Evolutionary conservation across 139 green algal genomes (phyloP), one percentile per base, ranked within the genome.

Genomic region (Picochlorum sp.): DNA sequence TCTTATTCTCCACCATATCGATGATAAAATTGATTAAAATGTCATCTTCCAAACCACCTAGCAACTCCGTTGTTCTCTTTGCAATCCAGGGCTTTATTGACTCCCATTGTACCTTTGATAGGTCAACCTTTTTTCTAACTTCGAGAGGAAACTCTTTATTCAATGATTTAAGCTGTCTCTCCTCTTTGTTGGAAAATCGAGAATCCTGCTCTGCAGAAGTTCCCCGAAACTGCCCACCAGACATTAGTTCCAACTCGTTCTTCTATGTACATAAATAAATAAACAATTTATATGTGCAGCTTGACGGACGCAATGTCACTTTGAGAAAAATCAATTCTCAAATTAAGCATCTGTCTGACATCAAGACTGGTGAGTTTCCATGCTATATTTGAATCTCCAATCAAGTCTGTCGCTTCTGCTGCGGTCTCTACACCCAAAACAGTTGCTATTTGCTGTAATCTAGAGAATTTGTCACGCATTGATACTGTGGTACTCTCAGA

Each of bases 81-180:
- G 81, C 82, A 11, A 96, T 91, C 92, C 92, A 98, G 30, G 85
- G 82, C 63, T 91, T 89, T 73, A 98, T 95, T 9, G 90, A 80
- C 10, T 87, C 80, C 87, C 92, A 89, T 49, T 94, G 91, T 16
- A 96, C 80, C 47, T 85, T 86, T 20, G 56, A 74, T 20, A 90
- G 63, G 74, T 96, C 80, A 0, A 96, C 81, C 64, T 89, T 87
- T 4, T 79, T 58, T 10, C 80, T 73, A 21, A 89, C 82, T 74
- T 95, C 89, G n/a, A 82, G 69, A 0, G 85, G 85, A 49, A 93
- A 91, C 68, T 89, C 91, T 49, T 84, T 84, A 7, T 32, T 64
- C 41, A 65, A 28, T 4, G 8, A 9, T 26, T 83, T 85, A 26
- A 93, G 54, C 28, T 91, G 76, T 59, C 87, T 78, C 41, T 82